phyloP scores from a whole-genome alignment of 1,284 basidiomycete species.

The Athelia sp. region DNA sequence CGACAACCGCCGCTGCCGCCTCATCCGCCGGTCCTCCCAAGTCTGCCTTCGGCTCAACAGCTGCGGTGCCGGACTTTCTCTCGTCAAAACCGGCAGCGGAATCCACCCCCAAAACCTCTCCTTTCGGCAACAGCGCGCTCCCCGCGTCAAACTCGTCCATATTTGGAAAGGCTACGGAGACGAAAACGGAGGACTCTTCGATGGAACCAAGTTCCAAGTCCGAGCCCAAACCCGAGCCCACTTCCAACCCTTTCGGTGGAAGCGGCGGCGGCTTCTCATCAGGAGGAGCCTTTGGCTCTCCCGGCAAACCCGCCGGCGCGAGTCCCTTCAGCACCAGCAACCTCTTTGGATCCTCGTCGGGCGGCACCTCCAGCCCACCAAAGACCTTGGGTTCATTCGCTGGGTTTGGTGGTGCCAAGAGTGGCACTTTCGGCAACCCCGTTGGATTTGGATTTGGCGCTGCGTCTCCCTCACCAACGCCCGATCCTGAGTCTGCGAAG shows the following conservation, averaged over 20 bases:
- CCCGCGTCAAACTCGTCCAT: slow-evolving; percentile 10
- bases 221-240: background rate
- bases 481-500: slow-evolving; percentile 17
- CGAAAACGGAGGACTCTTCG: too few relatives aligned
- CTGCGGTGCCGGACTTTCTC: slow-evolving; percentile 18
- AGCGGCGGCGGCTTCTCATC: background rate
- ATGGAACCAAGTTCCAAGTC: too few relatives aligned
- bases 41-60: slow-evolving; percentile 3
- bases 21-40: slow-evolving; percentile 9
- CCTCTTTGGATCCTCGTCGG: slow-evolving; percentile 15
- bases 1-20: slow-evolving; percentile 10
- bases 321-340: slow-evolving; percentile 14
- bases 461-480: slow-evolving; percentile 24
- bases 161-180: slow-evolving; percentile 1
- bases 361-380: slow-evolving; percentile 2
- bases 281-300: background rate
- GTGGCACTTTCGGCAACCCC: slow-evolving; percentile 51
- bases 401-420: background rate
- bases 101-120: slow-evolving; percentile 6
- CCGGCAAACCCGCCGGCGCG: slow-evolving; percentile 15
- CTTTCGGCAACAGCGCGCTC: slow-evolving; percentile 18
- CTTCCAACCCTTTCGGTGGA: slow-evolving; percentile 9
- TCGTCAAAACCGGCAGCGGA: slow-evolving; percentile 11
- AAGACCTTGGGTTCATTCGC: slow-evolving; percentile 14
- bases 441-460: slow-evolving; percentile 54